Base-by-base conservation (phyloP, 2,329 filamentous ascomycete genomes). In the Fusarium anguioides region DNA sequence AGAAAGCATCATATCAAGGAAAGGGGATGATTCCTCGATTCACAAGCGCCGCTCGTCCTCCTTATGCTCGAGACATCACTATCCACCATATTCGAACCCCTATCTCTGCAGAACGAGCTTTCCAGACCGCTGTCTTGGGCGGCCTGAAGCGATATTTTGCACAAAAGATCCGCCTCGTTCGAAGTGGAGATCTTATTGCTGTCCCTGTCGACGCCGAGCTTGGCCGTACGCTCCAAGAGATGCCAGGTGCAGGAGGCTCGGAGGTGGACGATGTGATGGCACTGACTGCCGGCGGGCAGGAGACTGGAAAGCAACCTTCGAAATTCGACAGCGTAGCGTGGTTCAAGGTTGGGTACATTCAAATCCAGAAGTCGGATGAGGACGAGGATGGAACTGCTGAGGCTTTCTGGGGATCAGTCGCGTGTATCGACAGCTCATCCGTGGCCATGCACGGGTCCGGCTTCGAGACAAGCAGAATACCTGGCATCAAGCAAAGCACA, bases 401-500 rank as follows among this genome's bases (percentile, higher is more conserved):
- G 46, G 89, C 92, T 50, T 82, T 89, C 10, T 99, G 96, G 96
- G 93, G 93, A 35, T 91, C 92, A 2, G 89, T 95, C 36, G 93
- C 91, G 4, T 91, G 91, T 44, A 93, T 99, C 46, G 95, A 98
- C 76, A 92, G 92, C 41, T 87, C 90, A 8, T 91, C 89, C 59
- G 96, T 96, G 5, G 91, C 93, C 60, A 95, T 98, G 84, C 92
- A 94, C 59, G 94, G 97, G 74, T 94, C 94, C 33, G 96, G 96
- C 5, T 96, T 91, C 67, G 92, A 94, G 73, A 91, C 92, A 42
- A 90, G 91, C 73, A 90, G 90, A 49, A 84, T 97, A 8, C 95
- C 95, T 0, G 88, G 91, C 8, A 89, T 89, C 1, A 87, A 89
- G 64, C 87, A 88, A 57, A 97, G 87, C 75, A 89, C 88, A 18